Conservation (phyloP, 2,329 filamentous ascomycete genomes). For the Calonectria multiphialidica region DNA sequence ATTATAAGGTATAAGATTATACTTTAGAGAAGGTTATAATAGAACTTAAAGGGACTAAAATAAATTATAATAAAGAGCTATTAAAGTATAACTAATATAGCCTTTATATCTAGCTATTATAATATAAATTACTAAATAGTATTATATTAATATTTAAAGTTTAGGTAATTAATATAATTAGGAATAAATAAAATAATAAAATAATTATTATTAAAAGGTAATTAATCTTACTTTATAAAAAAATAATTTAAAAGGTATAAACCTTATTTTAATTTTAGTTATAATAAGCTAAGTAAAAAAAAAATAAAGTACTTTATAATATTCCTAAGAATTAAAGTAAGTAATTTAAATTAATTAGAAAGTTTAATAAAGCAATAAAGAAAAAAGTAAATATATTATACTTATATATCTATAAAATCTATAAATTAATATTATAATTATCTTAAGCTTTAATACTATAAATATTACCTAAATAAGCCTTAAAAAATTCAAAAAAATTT, state of each 20-base stretch:
- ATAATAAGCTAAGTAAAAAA: not conserved
- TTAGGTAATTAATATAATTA: not conserved
- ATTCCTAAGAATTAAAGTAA: not conserved
- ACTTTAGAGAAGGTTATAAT: not conserved
- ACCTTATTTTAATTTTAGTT: not conserved
- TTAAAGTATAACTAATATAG: not conserved
- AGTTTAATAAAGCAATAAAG: too few relatives aligned
- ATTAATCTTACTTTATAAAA: not conserved
- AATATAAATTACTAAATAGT: not conserved
- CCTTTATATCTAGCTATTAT: conserved; percentile 4
- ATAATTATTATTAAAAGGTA: not conserved
- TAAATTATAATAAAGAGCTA: not conserved
- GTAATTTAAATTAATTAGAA: too few relatives aligned
- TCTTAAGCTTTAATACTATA: too few relatives aligned
- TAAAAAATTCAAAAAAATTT: too few relatives aligned
- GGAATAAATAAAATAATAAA: not conserved
- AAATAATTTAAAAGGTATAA: not conserved
- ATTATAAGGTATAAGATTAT: conserved; percentile 11
- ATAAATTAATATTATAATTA: too few relatives aligned
- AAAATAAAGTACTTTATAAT: not conserved
- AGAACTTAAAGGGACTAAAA: not conserved
- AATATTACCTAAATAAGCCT: too few relatives aligned
- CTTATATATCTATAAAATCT: too few relatives aligned
- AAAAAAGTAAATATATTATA: too few relatives aligned
- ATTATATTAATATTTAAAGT: conserved; percentile 8